A percentile compares a stretch with the other conserved stretches of the same genome.
Evolutionary conservation across 139 green algal species (phyloP).

Genomic region (Microglena sp.): DNA sequence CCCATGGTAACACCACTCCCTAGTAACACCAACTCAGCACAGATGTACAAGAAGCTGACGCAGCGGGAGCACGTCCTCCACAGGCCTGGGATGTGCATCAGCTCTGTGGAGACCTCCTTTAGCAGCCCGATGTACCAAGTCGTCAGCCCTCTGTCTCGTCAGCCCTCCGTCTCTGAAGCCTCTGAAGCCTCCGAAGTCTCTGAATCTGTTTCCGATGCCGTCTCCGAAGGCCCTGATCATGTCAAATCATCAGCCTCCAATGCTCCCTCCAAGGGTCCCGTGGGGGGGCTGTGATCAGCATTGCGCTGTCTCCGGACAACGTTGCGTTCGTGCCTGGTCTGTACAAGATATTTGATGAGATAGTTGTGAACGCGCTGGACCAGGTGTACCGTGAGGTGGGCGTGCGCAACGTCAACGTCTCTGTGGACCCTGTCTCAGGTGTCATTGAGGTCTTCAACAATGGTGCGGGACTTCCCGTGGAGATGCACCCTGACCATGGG

Average conservation of each 20-base stretch:
- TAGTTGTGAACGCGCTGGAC: slow-evolving; percentile 54
- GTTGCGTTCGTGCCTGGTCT: slow-evolving; percentile 42
- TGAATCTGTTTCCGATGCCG: too few relatives aligned
- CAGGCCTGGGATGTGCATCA: slow-evolving; percentile 14
- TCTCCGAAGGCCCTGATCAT: too few relatives aligned
- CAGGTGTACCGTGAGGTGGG: slow-evolving; percentile 28
- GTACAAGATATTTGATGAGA: slow-evolving; percentile 63
- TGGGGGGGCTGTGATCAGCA: background rate
- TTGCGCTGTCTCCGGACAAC: background rate
- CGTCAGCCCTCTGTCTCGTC: too few relatives aligned
- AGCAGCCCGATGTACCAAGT: too few relatives aligned
- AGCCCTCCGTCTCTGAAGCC: slow-evolving; percentile 4
- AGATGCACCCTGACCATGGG: slow-evolving; percentile 21
- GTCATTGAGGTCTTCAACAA: slow-evolving; percentile 43
- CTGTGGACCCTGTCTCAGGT: slow-evolving; percentile 11
- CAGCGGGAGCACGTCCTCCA: slow-evolving; percentile 10
- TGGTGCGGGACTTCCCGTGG: slow-evolving; percentile 40
- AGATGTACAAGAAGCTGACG: background rate
- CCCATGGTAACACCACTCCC: too few relatives aligned
- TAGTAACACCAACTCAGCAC: too few relatives aligned
- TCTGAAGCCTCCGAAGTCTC: background rate
- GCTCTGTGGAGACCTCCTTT: background rate
- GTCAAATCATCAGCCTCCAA: too few relatives aligned
- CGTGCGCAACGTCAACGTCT: slow-evolving; percentile 26
- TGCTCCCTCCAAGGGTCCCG: too few relatives aligned